Evolutionary conservation across 75 land plant species (phyloP), one percentile per base, ranked within the genome.

Genomic region (Sequoia sempervirens): DNA sequence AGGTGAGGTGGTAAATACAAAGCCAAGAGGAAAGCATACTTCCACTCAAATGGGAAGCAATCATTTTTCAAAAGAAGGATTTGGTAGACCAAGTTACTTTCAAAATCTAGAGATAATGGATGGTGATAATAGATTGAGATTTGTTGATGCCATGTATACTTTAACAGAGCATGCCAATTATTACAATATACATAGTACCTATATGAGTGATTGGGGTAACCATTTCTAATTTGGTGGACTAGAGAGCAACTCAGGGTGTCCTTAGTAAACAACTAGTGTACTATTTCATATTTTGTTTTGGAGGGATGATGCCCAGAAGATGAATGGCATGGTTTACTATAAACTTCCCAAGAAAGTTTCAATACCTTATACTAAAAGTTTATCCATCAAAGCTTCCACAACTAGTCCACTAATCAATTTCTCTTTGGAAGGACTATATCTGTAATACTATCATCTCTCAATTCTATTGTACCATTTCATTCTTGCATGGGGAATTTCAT

Each of bases 41-140:
- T 79, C 91, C 23, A 96, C 96, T 20, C 92, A 94, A 74, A 96
- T 96, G 98, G 98, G 98, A 30, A 94, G 95, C 20, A 96, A 96
- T 64, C 89, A 89, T 41, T 95, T 95, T 75, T 90, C 95, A 3
- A 88, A 85, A 11, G 93, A 92, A 1, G 97, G 97, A 54, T 95
- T 95, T 81, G 91, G 89, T 4, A 73, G 83, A 70, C 89, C 97
- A 13, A 92, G 92, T 89, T 95, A 90, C 86, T 90, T 95, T 84
- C 83, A 90, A 66, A 93, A 89, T 87, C 82, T 93, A 14, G 89
- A 93, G 88, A 58, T 92, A 23, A 94, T 95, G 43, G 94, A 95
- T 83, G 26, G 88, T 41, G 92, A 89, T 53, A 95, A 95, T 85
- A 93, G 88, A 83, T 88, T 95, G 28, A 88, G 84, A 75, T 23